Evolutionary conservation across 495 filamentous ascomycete genomes (phyloP).

Genomic region (Pyrenula aspistea): DNA sequence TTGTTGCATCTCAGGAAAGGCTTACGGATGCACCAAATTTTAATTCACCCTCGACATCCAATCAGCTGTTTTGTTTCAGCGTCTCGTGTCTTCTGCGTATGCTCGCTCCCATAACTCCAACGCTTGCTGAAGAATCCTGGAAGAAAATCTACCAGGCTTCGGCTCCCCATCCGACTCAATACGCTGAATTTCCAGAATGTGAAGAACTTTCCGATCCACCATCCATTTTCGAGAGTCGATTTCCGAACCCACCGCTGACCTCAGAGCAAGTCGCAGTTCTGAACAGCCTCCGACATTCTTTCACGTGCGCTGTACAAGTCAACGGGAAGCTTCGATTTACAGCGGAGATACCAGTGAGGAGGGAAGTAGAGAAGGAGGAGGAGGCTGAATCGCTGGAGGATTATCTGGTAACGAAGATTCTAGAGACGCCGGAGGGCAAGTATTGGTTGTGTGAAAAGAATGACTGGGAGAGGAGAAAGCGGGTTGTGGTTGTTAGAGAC

Average conservation of each 20-base stretch:
- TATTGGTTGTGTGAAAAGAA: conserved; percentile 33
- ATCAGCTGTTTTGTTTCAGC: conserved; percentile 22
- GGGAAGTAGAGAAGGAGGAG: conserved; percentile 16
- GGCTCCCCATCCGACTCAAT: conserved; percentile 8
- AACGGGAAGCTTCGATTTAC: conserved; percentile 63
- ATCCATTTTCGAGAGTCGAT: conserved; percentile 35
- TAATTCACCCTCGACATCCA: conserved; percentile 19
- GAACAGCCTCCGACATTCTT: conserved; percentile 21
- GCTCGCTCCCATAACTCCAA: conserved; percentile 66
- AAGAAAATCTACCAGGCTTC: conserved; percentile 33
- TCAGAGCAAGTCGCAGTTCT: conserved; percentile 35
- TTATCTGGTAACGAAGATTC: conserved; percentile 44
- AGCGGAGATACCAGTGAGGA: conserved; percentile 36
- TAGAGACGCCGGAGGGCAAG: conserved; percentile 32
- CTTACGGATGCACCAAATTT: not conserved
- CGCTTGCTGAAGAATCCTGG: conserved; percentile 73
- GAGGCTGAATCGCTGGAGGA: conserved; percentile 24
- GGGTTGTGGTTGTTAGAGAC: conserved; percentile 30
- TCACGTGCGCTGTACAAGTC: conserved; percentile 54
- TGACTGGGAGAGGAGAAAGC: conserved; percentile 31
- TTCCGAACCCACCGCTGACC: conserved; percentile 34
- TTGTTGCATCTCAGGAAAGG: not conserved
- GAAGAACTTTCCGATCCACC: conserved; percentile 8
- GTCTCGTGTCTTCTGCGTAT: conserved; percentile 49
- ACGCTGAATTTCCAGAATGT: too few species aligned